Base-by-base conservation (phyloP, 805 yeast species). In the Candida sphagnicola region DNA sequence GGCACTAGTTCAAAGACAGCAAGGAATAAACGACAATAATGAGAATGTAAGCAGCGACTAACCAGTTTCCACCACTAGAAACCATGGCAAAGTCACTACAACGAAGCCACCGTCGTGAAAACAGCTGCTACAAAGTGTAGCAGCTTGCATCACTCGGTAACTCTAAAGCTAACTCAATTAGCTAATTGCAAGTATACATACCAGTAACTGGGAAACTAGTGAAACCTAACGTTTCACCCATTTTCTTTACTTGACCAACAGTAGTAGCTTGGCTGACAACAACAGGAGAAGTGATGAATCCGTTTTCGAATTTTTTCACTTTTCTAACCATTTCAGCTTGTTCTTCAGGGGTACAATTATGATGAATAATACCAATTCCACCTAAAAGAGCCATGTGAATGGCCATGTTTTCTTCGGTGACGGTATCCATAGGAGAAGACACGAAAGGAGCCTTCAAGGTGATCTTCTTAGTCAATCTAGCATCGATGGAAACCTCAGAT, bases 171-270 rank as follows among this genome's bases (percentile, higher is more conserved):
- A n/a, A n/a, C n/a, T n/a, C n/a, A n/a, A n/a, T n/a, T n/a, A n/a
- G n/a, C n/a, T n/a, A n/a, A n/a, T n/a, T n/a, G n/a, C n/a, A 21
- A 34, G 8, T 21, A 35, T 31, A 89, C 99, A 75, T 86, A 93
- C 98, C 96, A 68, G 99, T 93, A 63, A 93, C 96, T 52, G 99
- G 99, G 85, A 89, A 93, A 41, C 97, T 95, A 51, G 97, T 88
- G 67, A 91, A 93, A 42, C 99, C 99, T 45, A 82, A 78, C 48
- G 71, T 54, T 50, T 69, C 70, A 66, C 83, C 82, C 75, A 89
- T 75, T 29, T 61, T 62, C 67, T 77, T 84, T 48, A 88, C 85
- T 60, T 90, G 86, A 45, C 81, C 85, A 52, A 93, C 93, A 40
- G 96, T 83, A 48, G 71, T 64, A 18, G 67, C 56, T 45, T 96